Percentiles rank a stretch among this genome's conserved stretches.
These are phyloP conservation scores for Syncephalis fuscata DNA, from an alignment of 371 early-diverging fungal species.

Conservation along the genomic window DNA sequence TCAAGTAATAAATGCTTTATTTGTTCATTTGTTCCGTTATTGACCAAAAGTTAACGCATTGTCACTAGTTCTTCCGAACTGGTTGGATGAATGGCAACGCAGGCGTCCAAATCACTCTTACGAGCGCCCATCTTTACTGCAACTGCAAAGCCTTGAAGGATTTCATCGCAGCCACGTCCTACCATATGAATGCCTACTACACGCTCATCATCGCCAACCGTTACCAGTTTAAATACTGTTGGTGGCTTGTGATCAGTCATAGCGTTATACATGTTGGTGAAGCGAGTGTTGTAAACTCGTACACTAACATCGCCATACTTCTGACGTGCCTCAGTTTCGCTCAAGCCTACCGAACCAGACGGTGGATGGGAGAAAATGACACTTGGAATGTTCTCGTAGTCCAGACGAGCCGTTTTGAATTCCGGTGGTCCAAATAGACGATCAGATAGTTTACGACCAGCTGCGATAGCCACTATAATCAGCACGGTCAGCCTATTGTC, in stretches of 20 bases:
- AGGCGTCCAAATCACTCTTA: constrained; percentile 84
- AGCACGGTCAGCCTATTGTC: background rate
- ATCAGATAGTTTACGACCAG: constrained; percentile 84
- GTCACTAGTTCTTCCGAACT: constrained; percentile 82
- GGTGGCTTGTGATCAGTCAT: constrained; percentile 76
- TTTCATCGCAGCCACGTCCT: constrained; percentile 87
- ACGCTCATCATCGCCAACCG: constrained; percentile 70
- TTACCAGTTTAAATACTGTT: constrained; percentile 80
- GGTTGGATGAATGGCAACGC: constrained; percentile 98
- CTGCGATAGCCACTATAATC: constrained; percentile 70
- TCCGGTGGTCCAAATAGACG: constrained; percentile 73
- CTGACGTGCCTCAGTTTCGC: constrained; percentile 64
- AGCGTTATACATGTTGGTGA: constrained; percentile 84
- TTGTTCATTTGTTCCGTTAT: background rate
- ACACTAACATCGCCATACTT: constrained; percentile 63
- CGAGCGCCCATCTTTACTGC: constrained; percentile 91
- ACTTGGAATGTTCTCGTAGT: constrained; percentile 87
- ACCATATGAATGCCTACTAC: constrained; percentile 94
- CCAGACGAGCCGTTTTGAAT: constrained; percentile 52
- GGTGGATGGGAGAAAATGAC: constrained; percentile 95
- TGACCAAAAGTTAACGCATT: constrained; percentile 4
- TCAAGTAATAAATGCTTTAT: background rate
- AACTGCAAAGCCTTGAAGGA: constrained; percentile 88
- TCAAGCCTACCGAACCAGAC: constrained; percentile 76
- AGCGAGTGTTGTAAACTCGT: constrained; percentile 71